Base-by-base conservation (phyloP, 768 basidiomycete species). In the Phaeolepiota aurea region DNA sequence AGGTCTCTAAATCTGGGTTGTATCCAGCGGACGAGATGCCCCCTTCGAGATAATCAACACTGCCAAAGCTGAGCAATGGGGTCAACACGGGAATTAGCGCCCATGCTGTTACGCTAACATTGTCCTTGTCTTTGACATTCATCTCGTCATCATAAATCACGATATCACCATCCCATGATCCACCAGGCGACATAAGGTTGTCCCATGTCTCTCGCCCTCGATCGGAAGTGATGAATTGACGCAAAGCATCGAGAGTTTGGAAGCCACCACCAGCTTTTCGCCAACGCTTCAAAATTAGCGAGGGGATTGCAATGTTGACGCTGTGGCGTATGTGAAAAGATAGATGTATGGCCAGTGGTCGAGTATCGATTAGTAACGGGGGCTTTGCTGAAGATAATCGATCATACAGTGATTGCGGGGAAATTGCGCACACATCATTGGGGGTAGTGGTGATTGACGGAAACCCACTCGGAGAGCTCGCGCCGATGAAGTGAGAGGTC, bases 221-320 rank as follows among this genome's bases (percentile, higher is more conserved):
- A 37, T 89, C 82, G 1, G 87, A 87, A 3, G 84, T 89, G 52
- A 91, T 76, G 54, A 82, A 94, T 51, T 85, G 81, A 37, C 81
- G 77, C 41, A 94, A 64, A 0, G 81, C 71, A 47, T 81, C 74
- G 35, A 88, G 62, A 20, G 72, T 72, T 41, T 74, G 77, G 48
- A 87, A 76, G 1, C 74, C 78, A 47, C 72, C 77, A 21, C 74
- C 79, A 2, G 82, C 76, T 54, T 85, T 87, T 45, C 78, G 71
- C 47, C 74, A 82, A 14, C 91, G 80, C 58, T 90, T 91, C 50
- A 92, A 77, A 53, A 96, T 90, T 52, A 96, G 77, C 18, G 87
- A 85, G 0, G 92, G 91, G 32, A 96, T 86, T 21, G 83, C 83
- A 36, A 96, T 71, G 60, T 92, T 92, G 44, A 90, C 74, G 57